These are phyloP conservation scores for Trichoderma harzianum DNA, from an alignment of 2,329 filamentous ascomycete genomes.

Conservation along the genomic window DNA sequence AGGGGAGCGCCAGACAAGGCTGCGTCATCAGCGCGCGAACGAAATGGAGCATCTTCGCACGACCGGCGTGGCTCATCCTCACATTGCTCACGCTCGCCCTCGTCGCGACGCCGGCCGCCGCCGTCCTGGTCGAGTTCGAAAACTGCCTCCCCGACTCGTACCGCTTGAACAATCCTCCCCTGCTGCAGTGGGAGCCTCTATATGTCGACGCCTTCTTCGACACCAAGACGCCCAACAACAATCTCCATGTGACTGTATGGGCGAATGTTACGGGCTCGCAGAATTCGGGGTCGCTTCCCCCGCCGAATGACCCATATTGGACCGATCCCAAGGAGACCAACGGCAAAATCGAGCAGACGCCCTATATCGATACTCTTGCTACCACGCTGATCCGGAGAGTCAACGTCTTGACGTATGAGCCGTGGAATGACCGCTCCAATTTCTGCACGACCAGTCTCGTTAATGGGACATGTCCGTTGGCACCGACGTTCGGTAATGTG, in stretches of 20 bases:
- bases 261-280: slow-evolving; percentile 83
- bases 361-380: slow-evolving; percentile 47
- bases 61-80: slow-evolving; percentile 32
- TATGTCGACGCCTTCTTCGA: slow-evolving; percentile 74
- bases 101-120: slow-evolving; percentile 45
- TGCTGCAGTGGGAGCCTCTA: slow-evolving; percentile 76
- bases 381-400: slow-evolving; percentile 72
- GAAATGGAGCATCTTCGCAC: not conserved
- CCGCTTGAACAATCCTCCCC: slow-evolving; percentile 51
- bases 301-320: slow-evolving; percentile 59
- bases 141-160: slow-evolving; percentile 72
- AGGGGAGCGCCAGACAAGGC: slow-evolving; percentile 1
- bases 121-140: slow-evolving; percentile 71
- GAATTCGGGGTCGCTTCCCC: slow-evolving; percentile 55
- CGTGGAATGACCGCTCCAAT: slow-evolving; percentile 51
- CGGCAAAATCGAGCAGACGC: slow-evolving; percentile 74
- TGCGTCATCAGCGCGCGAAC: slow-evolving; percentile 12
- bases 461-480: slow-evolving; percentile 70
- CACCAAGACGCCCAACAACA: slow-evolving; percentile 55
- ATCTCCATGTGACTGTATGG: slow-evolving; percentile 75
- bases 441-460: slow-evolving; percentile 64
- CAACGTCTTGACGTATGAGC: slow-evolving; percentile 73
- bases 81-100: slow-evolving; percentile 37
- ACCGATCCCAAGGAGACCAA: slow-evolving; percentile 53
- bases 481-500: slow-evolving; percentile 60